Evolutionary conservation across 202 grass and related monocot genomes (phyloP).

Genomic region (Tripidium arundinaceum): DNA sequence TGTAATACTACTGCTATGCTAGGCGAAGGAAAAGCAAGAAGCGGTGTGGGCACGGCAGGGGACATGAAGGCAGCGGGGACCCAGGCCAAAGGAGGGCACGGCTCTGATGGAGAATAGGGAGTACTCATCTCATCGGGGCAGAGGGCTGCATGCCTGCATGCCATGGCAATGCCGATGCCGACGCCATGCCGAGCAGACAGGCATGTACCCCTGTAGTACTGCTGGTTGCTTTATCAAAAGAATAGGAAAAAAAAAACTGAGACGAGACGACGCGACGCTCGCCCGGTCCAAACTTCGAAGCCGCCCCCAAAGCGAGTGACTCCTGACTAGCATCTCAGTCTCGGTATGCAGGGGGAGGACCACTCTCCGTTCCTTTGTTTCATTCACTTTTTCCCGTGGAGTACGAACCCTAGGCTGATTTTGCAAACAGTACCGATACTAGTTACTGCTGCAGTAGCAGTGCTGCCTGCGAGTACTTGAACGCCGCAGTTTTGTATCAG

Average conservation of each 20-base stretch:
- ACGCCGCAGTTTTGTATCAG: too few species aligned
- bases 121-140: background rate
- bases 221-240: conserved; percentile 39
- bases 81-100: background rate
- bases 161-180: background rate
- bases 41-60: conserved; percentile 30
- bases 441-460: too few species aligned
- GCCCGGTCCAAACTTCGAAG: conserved; percentile 16
- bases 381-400: background rate
- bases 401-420: conserved; percentile 14
- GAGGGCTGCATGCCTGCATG: too few species aligned
- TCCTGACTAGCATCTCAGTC: too few species aligned
- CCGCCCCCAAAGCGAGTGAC: background rate
- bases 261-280: background rate
- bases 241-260: conserved; percentile 34
- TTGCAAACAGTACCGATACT: background rate
- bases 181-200: conserved; percentile 25
- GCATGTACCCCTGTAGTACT: background rate
- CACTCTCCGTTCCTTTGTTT: conserved; percentile 10
- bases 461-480: too few species aligned
- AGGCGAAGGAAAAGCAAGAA: conserved; percentile 23
- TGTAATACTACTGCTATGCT: too few species aligned
- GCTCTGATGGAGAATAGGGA: too few species aligned
- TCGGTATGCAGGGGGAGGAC: conserved; percentile 24
- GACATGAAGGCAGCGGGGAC: conserved; percentile 41